phyloP scores from a whole-genome alignment of 2,329 filamentous ascomycete species.

The Dactylellina drechsleri region DNA sequence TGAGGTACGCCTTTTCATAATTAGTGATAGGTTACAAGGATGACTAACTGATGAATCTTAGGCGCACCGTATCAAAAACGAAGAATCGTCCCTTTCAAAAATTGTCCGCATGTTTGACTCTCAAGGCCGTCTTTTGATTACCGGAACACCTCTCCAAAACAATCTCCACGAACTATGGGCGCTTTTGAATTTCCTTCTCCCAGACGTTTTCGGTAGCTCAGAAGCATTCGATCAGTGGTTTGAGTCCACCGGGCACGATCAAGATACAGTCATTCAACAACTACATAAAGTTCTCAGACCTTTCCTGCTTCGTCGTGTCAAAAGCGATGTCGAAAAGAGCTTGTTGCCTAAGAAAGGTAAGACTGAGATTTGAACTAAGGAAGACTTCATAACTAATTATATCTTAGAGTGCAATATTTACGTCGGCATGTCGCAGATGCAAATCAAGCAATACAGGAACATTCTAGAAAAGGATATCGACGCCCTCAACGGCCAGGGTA shows the following conservation, averaged over 20 bases:
- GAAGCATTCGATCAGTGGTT: slow-evolving; percentile 99
- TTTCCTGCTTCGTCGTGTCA: slow-evolving; percentile 93
- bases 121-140: slow-evolving; percentile 92
- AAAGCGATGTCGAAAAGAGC: slow-evolving; percentile 98
- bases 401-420: slow-evolving; percentile 84
- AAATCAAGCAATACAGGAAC: slow-evolving; percentile 98
- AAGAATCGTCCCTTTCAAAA: slow-evolving; percentile 94
- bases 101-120: slow-evolving; percentile 97
- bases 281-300: slow-evolving; percentile 91
- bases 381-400: slow-evolving; percentile 27
- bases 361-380: background rate
- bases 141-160: slow-evolving; percentile 95
- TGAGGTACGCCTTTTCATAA: slow-evolving; percentile 67
- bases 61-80: slow-evolving; percentile 98
- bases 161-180: slow-evolving; percentile 99
- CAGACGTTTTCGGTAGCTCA: slow-evolving; percentile 95
- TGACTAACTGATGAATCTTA: slow-evolving; percentile 34
- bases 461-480: slow-evolving; percentile 99
- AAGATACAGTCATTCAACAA: slow-evolving; percentile 95
- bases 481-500: slow-evolving; percentile 88
- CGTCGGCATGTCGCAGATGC: slow-evolving; percentile 99
- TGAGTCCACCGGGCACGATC: slow-evolving; percentile 85
- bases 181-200: slow-evolving; percentile 94
- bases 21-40: background rate
- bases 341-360: slow-evolving; percentile 84